These are phyloP conservation scores for Fusarium subglutinans DNA, from an alignment of 2,329 filamentous ascomycete genomes.

Conservation along the genomic window DNA sequence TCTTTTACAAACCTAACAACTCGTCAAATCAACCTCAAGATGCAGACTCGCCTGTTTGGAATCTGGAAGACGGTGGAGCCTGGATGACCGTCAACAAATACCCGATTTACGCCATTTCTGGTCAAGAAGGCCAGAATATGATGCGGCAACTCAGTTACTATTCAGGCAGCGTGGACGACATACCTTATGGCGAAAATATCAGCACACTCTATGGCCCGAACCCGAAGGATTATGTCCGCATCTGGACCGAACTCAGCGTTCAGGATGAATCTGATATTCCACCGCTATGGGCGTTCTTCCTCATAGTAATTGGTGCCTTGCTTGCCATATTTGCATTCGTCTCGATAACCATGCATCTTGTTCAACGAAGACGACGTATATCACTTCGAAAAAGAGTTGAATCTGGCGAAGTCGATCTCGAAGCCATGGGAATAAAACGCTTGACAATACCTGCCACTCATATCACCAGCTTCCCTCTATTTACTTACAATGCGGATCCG, in stretches of 20 bases:
- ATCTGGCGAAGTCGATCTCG: slow-evolving; percentile 84
- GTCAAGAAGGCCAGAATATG: slow-evolving; percentile 70
- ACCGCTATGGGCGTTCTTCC: slow-evolving; percentile 82
- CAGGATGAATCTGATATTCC: slow-evolving; percentile 64
- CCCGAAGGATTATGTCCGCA: slow-evolving; percentile 66
- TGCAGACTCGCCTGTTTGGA: slow-evolving; percentile 72
- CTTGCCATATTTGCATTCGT: slow-evolving; percentile 72
- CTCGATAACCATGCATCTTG: slow-evolving; percentile 77
- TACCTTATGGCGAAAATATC: slow-evolving; percentile 68
- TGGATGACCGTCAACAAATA: slow-evolving; percentile 79
- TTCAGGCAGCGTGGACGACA: slow-evolving; percentile 75
- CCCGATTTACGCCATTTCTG: slow-evolving; percentile 85
- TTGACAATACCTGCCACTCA: slow-evolving; percentile 78
- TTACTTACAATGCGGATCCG: slow-evolving; percentile 73
- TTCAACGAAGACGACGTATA: slow-evolving; percentile 76
- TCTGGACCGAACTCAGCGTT: slow-evolving; percentile 66
- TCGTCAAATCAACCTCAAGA: slow-evolving; percentile 70
- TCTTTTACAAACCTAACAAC: slow-evolving; percentile 70
- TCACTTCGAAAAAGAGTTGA: slow-evolving; percentile 75
- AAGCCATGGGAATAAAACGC: slow-evolving; percentile 84
- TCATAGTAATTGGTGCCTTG: slow-evolving; percentile 77
- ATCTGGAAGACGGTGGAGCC: slow-evolving; percentile 71
- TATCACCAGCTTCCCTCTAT: slow-evolving; percentile 79
- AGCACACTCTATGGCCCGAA: slow-evolving; percentile 63
- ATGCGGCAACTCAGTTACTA: slow-evolving; percentile 79